Evolutionary conservation across 73 alveolate genomes (phyloP), one percentile per base, ranked within the genome.

Genomic region (Blepharisma stoltei): DNA sequence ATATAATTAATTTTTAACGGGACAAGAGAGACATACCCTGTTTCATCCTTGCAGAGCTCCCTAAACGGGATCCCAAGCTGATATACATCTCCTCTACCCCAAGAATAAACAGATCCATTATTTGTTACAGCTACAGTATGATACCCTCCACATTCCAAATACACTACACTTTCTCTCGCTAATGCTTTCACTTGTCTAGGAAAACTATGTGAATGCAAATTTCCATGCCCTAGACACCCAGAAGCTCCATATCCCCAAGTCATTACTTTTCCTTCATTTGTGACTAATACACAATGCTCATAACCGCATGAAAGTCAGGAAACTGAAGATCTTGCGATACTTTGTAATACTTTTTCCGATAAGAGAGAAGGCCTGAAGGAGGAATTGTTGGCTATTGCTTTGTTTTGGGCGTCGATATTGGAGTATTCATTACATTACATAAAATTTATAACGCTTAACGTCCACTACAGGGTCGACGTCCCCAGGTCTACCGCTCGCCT

Each of bases 171-270:
- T 6, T 69, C 81, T 11, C 48, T 69, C 38, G 78, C 43, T 25
- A 55, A 44, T 6, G 50, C 54, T 14, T 18, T 71, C 71, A 69
- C 79, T 69, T 38, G 14, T 18, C 71, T 14, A 5, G 94, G 94
- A 45, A 73, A 6, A 25, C 83, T 48, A 45, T 71, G 77, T 0
- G 90, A 47, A 6, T 48, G 41, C 60, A 79, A 71, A 65, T 84
- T 70, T 4, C 87, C 89, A 79, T 84, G 92, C 14, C 95, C 95
- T 2, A 88, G 71, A 38, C 91, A 84, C 7, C 95, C 95, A 21
- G 87, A 71, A 0, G 90, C 95, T 5, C 95, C 95, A 80, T 78
- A 88, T 21, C 95, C 95, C 92, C 95, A 88, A 32, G 90, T 66
- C 6, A 85, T 83, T 0, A 88, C 84, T 67, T 81, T 67, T 25